Conservation (phyloP, 106 monocot species). For the Posidonia australis region DNA sequence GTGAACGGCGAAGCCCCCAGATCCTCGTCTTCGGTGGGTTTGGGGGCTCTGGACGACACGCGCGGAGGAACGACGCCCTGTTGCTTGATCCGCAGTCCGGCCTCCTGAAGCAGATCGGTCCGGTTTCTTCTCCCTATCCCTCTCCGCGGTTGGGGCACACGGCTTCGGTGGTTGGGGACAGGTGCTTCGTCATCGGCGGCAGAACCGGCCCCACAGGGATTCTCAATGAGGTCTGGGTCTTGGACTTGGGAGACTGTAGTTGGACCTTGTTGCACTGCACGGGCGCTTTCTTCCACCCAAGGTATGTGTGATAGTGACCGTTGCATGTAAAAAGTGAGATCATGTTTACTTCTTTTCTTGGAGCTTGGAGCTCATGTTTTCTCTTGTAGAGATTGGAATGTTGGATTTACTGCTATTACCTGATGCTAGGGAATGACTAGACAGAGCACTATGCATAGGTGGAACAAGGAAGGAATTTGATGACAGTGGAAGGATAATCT, state of each 20-base stretch:
- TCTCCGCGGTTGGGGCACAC: slow-evolving; percentile 83
- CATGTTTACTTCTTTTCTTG: neutral
- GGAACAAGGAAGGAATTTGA: too few species aligned
- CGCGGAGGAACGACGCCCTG: slow-evolving; percentile 57
- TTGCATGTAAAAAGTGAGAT: too few species aligned
- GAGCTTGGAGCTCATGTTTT: neutral
- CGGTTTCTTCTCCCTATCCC: slow-evolving; percentile 41
- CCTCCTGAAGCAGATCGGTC: slow-evolving; percentile 36
- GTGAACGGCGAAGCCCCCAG: slow-evolving; percentile 7
- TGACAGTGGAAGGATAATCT: too few species aligned
- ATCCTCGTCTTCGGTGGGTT: slow-evolving; percentile 93
- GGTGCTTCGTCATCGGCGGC: slow-evolving; percentile 73
- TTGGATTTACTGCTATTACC: too few species aligned
- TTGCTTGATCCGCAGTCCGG: slow-evolving; percentile 48
- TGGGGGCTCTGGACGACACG: slow-evolving; percentile 81
- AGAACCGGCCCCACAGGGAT: slow-evolving; percentile 68
- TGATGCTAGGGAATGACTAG: too few species aligned
- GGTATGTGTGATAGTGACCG: slow-evolving; percentile 20
- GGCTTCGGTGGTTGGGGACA: slow-evolving; percentile 32
- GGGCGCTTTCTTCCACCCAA: slow-evolving; percentile 54
- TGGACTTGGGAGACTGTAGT: slow-evolving; percentile 33
- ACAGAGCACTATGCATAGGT: too few species aligned
- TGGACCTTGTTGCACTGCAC: slow-evolving; percentile 57
- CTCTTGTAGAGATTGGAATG: too few species aligned
- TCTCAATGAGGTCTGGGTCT: slow-evolving; percentile 79